Percentiles rank a stretch among this genome's conserved stretches.
phyloP scores from a whole-genome alignment of 2,329 filamentous ascomycete genomes.

The Diaporthe batatas region DNA sequence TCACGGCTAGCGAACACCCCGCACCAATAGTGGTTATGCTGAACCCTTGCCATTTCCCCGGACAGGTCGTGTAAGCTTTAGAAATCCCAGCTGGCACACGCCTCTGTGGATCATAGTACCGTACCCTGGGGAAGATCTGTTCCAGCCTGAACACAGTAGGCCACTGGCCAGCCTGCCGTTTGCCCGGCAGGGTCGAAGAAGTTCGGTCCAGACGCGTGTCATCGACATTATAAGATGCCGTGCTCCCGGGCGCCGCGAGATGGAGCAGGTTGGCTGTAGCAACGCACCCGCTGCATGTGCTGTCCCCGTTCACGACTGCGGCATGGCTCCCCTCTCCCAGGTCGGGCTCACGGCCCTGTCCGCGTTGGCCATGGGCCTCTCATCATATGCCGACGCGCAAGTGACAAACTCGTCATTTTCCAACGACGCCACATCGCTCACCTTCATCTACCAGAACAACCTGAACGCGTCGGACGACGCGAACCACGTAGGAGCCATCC shows the following conservation, averaged over 20 bases:
- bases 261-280: not conserved
- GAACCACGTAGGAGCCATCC: slow-evolving; percentile 65
- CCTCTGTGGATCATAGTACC: not conserved
- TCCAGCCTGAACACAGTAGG: not conserved
- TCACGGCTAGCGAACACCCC: slow-evolving; percentile 14
- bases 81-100: not conserved
- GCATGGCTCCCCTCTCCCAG: slow-evolving; percentile 28
- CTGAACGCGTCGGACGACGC: slow-evolving; percentile 65
- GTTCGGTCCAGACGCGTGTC: not conserved
- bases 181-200: slow-evolving; percentile 9
- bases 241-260: not conserved
- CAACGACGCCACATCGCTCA: slow-evolving; percentile 60
- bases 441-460: slow-evolving; percentile 67
- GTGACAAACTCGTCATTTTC: slow-evolving; percentile 27
- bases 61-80: not conserved
- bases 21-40: not conserved
- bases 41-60: not conserved
- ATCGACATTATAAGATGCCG: slow-evolving; percentile 22
- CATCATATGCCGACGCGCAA: not conserved
- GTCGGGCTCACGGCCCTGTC: slow-evolving; percentile 24
- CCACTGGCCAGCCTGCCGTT: slow-evolving; percentile 21
- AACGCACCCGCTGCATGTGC: no score
- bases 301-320: not conserved
- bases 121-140: slow-evolving; percentile 10
- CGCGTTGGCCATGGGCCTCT: slow-evolving; percentile 13